Conservation (phyloP, 257 asterid species). For the Echium plantagineum region DNA sequence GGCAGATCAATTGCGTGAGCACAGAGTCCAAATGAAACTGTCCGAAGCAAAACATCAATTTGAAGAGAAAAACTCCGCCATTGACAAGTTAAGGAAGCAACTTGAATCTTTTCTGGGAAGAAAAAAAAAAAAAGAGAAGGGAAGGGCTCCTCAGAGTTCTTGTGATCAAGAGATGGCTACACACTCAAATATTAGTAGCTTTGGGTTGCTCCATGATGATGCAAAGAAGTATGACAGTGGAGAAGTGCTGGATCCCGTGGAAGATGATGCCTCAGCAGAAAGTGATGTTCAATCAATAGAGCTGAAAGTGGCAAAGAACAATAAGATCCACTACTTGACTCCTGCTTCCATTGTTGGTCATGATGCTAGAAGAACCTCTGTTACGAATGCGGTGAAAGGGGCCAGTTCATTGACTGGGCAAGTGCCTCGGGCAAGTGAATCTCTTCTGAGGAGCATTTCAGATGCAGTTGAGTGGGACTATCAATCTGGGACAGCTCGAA, state of each 20-base stretch:
- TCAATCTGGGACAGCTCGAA: constrained; percentile 21
- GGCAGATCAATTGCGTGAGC: constrained; percentile 48
- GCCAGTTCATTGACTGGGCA: constrained; percentile 37
- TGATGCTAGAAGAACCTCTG: constrained; percentile 22
- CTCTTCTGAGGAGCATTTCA: constrained; percentile 54
- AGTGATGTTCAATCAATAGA: constrained; percentile 67
- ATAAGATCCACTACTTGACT: constrained; percentile 34
- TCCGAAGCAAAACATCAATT: constrained; percentile 46
- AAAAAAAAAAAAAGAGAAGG: constrained; percentile 27
- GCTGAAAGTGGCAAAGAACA: constrained; percentile 29
- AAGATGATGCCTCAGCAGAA: constrained; percentile 44
- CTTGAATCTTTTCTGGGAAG: constrained; percentile 59
- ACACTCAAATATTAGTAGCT: constrained; percentile 20
- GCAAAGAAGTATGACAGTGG: constrained; percentile 38
- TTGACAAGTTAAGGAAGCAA: constrained; percentile 65
- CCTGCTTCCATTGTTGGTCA: constrained; percentile 18
- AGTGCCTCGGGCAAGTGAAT: constrained; percentile 31
- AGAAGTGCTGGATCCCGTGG: constrained; percentile 34
- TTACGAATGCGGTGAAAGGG: constrained; percentile 25
- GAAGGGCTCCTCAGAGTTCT: constrained; percentile 5
- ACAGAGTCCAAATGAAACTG: constrained; percentile 41
- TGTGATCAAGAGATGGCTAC: constrained; percentile 26
- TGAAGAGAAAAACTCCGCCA: constrained; percentile 57
- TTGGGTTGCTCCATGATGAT: constrained; percentile 17
- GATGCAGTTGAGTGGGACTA: constrained; percentile 47